These are phyloP conservation scores for Sonneratia alba DNA, from an alignment of 345 rosid genomes.

Conservation along the genomic window DNA sequence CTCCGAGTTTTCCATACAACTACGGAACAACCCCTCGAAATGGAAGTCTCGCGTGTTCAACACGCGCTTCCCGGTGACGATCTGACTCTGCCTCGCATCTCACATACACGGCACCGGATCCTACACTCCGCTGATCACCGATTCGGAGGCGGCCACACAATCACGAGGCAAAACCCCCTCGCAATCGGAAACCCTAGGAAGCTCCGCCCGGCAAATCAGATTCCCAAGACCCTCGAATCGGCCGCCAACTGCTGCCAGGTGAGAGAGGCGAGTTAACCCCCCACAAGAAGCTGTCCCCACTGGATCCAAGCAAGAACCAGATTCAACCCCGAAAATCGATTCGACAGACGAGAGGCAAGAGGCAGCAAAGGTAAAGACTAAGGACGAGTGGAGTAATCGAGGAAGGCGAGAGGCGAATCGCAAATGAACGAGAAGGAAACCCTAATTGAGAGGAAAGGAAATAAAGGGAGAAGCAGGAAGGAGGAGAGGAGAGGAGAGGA, in stretches of 20 bases:
- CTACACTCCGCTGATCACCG: neutral
- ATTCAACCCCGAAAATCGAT: neutral
- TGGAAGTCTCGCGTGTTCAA: conserved; percentile 12
- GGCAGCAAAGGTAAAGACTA: neutral
- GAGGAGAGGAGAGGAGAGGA: too few species aligned
- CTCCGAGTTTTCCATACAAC: conserved; percentile 99
- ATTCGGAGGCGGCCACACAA: neutral
- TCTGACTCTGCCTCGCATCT: conserved; percentile 40
- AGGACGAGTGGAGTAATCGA: neutral
- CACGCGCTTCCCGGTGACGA: conserved; percentile 24
- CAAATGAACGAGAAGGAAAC: conserved; percentile 3
- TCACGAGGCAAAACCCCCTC: neutral
- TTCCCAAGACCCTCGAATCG: neutral
- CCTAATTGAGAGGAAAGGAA: conserved; percentile 7
- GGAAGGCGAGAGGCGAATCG: neutral
- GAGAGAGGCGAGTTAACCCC: neutral
- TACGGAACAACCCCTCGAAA: conserved; percentile 39
- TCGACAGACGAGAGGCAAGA: neutral
- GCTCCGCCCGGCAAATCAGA: neutral
- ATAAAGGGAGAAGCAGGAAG: neutral
- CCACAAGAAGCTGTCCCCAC: neutral
- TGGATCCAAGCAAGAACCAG: neutral
- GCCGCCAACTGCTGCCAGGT: neutral
- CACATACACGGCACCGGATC: conserved; percentile 9
- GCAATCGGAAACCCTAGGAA: conserved; percentile 3